These are phyloP conservation scores for Tilletia caries DNA, from an alignment of 1,284 basidiomycete species.

Conservation along the genomic window DNA sequence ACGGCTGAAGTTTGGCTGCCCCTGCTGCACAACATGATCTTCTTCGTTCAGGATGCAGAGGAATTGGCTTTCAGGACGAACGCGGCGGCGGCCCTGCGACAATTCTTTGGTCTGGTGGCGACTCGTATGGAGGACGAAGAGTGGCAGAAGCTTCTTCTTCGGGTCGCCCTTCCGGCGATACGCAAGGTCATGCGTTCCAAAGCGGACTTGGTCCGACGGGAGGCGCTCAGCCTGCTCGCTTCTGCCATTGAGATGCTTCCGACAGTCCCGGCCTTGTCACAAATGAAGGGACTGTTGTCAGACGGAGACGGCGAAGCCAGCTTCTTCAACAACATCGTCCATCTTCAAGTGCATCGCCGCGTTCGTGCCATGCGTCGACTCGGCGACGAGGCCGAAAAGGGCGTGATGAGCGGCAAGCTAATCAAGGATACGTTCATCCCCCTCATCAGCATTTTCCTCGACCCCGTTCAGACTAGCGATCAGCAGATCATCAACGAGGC, in stretches of 20 bases:
- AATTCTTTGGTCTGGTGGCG: slow-evolving; percentile 64
- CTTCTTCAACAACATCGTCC: slow-evolving; percentile 94
- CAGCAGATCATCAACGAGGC: slow-evolving; percentile 90
- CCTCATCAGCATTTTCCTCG: slow-evolving; percentile 77
- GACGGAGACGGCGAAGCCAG: slow-evolving; percentile 90
- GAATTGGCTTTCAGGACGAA: slow-evolving; percentile 85
- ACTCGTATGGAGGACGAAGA: slow-evolving; percentile 13
- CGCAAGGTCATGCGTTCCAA: slow-evolving; percentile 76
- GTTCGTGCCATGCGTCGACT: slow-evolving; percentile 81
- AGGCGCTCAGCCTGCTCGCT: slow-evolving; percentile 76
- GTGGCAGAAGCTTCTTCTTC: slow-evolving; percentile 60
- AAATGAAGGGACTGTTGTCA: slow-evolving; percentile 78
- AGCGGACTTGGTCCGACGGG: slow-evolving; percentile 81
- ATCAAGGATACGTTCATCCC: slow-evolving; percentile 83
- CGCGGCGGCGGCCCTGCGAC: slow-evolving; percentile 71
- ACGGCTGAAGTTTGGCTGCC: slow-evolving; percentile 67
- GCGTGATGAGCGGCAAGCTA: slow-evolving; percentile 68
- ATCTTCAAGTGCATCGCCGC: slow-evolving; percentile 88
- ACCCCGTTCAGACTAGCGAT: slow-evolving; percentile 65
- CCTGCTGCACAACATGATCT: slow-evolving; percentile 76
- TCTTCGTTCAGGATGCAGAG: slow-evolving; percentile 81
- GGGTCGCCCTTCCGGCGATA: slow-evolving; percentile 74
- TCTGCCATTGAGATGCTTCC: slow-evolving; percentile 64
- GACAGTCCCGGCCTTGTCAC: slow-evolving; percentile 65
- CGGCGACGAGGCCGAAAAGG: slow-evolving; percentile 73